A percentile compares a stretch with the other conserved stretches of the same genome.
Conservation (phyloP, 1,139 yeast species). For the Debaryomyces coudertii region DNA sequence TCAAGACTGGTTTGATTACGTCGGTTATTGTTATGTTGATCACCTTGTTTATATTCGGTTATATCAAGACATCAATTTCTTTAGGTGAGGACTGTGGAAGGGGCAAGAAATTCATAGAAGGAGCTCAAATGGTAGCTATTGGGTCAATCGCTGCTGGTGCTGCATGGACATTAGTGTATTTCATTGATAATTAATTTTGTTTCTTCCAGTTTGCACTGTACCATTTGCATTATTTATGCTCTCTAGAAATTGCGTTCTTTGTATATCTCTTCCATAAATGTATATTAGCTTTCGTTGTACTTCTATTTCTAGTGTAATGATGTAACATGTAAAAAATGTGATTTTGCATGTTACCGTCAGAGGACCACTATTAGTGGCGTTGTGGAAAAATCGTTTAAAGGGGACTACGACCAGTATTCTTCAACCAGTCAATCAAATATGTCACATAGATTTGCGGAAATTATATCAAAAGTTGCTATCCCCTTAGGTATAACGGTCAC, state of each 20-base stretch:
- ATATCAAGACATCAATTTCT: conserved; percentile 78
- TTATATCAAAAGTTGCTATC: conserved; percentile 56
- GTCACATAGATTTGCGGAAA: conserved; percentile 45
- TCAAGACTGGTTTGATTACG: conserved; percentile 72
- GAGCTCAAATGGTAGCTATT: conserved; percentile 86
- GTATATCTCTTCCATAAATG: conserved; percentile 6
- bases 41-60: conserved; percentile 87
- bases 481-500: conserved; percentile 72
- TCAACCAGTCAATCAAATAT: conserved; percentile 18
- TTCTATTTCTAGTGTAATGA: background rate
- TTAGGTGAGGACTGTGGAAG: conserved; percentile 76
- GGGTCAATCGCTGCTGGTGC: conserved; percentile 97
- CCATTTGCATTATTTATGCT: conserved; percentile 4
- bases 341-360: conserved; percentile 4
- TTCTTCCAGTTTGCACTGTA: background rate
- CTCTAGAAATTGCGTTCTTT: conserved; percentile 1
- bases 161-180: conserved; percentile 89
- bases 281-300: conserved; percentile 5
- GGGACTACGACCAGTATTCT: background rate
- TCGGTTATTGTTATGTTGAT: conserved; percentile 83
- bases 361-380: conserved; percentile 5
- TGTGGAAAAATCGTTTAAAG: background rate
- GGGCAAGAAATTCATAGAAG: conserved; percentile 69
- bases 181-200: conserved; percentile 52
- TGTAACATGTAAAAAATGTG: conserved; percentile 7